Evolutionary conservation across 306 rosid genomes (phyloP).

Genomic region (Pyrus betulifolia): DNA sequence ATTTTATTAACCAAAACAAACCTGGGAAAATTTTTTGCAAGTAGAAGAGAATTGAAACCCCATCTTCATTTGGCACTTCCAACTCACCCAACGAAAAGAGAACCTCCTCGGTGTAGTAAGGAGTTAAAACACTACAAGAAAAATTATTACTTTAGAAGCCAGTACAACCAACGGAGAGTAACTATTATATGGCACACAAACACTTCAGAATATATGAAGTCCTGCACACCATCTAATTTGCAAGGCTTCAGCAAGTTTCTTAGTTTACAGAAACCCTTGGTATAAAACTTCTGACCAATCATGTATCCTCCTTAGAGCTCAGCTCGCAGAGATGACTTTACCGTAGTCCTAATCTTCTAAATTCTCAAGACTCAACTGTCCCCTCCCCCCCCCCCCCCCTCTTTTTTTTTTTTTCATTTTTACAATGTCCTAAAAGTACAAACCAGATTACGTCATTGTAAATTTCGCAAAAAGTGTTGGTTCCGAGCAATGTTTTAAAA

Average conservation of each 20-base stretch:
- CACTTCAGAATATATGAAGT: not conserved
- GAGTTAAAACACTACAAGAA: conserved; percentile 75
- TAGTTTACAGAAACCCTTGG: not conserved
- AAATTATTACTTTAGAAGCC: conserved; percentile 3
- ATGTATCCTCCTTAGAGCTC: not conserved
- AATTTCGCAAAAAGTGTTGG: not conserved
- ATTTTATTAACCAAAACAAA: conserved; percentile 3
- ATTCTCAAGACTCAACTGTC: not conserved
- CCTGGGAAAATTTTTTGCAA: conserved; percentile 95
- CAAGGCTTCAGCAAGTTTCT: not conserved
- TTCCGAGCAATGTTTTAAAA: not conserved
- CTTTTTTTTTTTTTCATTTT: not conserved
- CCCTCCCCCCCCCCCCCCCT: not conserved
- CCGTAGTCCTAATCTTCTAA: not conserved
- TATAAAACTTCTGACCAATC: not conserved
- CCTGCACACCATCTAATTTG: not conserved
- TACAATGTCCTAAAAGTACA: not conserved
- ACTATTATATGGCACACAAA: not conserved
- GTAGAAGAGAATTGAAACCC: conserved; percentile 92
- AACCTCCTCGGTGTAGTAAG: conserved; percentile 91
- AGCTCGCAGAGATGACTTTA: not conserved
- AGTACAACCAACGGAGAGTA: not conserved
- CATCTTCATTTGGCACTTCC: conserved; percentile 83
- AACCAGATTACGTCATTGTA: not conserved
- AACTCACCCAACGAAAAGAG: conserved; percentile 72